These are phyloP conservation scores for Phytophthora cactorum DNA, from an alignment of 352 stramenopile genomes.

Conservation along the genomic window DNA sequence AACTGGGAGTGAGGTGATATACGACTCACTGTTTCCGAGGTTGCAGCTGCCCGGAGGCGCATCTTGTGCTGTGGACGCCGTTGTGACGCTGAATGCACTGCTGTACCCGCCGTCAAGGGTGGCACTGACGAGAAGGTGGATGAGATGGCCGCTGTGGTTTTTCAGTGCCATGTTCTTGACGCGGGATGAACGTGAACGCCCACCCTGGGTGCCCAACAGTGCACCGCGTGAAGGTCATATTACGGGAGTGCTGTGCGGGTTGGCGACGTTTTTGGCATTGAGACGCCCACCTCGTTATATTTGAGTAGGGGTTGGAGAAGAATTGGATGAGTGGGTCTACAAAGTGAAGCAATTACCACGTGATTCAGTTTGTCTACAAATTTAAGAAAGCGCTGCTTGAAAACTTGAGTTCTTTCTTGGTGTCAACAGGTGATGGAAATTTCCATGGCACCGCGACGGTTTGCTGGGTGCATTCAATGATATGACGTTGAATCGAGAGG, in stretches of 20 bases:
- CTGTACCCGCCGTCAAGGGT: conserved; percentile 32
- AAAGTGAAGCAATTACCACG: background rate
- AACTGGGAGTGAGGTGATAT: background rate
- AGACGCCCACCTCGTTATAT: conserved; percentile 15
- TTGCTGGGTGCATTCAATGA: too few species aligned
- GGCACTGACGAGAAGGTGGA: conserved; percentile 22
- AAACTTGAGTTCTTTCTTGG: too few species aligned
- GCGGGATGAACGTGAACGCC: conserved; percentile 18
- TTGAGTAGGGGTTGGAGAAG: conserved; percentile 1
- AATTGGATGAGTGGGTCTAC: background rate
- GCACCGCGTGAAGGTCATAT: conserved; percentile 16
- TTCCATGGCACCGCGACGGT: too few species aligned
- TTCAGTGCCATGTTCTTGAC: conserved; percentile 25
- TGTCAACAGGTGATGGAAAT: too few species aligned
- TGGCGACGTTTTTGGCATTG: conserved; percentile 22
- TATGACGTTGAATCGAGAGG: too few species aligned
- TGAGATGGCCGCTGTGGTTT: conserved; percentile 29
- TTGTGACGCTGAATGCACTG: conserved; percentile 36
- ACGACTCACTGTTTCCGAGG: conserved; percentile 14
- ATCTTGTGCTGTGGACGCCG: conserved; percentile 22
- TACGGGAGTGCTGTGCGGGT: conserved; percentile 26
- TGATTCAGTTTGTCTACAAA: too few species aligned
- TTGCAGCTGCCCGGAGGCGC: conserved; percentile 11
- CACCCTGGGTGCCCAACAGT: conserved; percentile 5
- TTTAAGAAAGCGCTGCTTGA: too few species aligned